Percentiles rank a stretch among this genome's conserved stretches.
These are phyloP conservation scores for Hypericum perforatum DNA, from an alignment of 345 rosid genomes.

Conservation along the genomic window DNA sequence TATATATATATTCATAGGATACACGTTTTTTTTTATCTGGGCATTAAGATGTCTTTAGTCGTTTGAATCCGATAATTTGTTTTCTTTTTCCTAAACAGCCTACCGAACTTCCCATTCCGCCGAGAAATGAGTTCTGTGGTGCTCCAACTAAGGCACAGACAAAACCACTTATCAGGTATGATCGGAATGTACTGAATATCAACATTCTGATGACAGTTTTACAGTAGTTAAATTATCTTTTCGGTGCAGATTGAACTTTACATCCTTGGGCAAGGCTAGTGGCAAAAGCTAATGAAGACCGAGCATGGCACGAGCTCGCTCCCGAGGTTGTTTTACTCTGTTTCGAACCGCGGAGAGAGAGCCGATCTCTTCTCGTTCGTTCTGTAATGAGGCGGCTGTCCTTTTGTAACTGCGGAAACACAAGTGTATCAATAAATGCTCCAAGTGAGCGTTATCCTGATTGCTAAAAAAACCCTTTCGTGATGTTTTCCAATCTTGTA, in stretches of 20 bases:
- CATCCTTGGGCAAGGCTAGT: constrained; percentile 53
- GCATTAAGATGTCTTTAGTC: neutral
- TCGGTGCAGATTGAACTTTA: constrained; percentile 63
- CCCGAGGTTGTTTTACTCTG: too few species aligned
- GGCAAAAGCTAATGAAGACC: constrained; percentile 25
- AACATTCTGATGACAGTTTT: neutral
- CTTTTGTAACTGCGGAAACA: too few species aligned
- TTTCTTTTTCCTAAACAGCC: constrained; percentile 25
- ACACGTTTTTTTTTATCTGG: neutral
- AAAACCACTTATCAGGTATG: constrained; percentile 75
- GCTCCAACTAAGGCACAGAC: constrained; percentile 34
- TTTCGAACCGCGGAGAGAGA: too few species aligned
- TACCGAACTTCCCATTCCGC: constrained; percentile 37
- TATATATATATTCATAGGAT: constrained; percentile 1
- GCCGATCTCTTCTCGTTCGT: too few species aligned
- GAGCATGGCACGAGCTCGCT: too few species aligned
- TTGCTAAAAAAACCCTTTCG: too few species aligned
- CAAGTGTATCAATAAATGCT: too few species aligned
- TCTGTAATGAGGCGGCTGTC: too few species aligned
- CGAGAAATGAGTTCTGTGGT: constrained; percentile 17
- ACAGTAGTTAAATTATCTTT: neutral
- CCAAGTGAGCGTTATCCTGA: too few species aligned
- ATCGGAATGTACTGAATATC: neutral
- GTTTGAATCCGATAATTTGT: neutral
- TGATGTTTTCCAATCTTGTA: too few species aligned